Conservation (phyloP, 805 yeast species). For the Torulaspora indica region DNA sequence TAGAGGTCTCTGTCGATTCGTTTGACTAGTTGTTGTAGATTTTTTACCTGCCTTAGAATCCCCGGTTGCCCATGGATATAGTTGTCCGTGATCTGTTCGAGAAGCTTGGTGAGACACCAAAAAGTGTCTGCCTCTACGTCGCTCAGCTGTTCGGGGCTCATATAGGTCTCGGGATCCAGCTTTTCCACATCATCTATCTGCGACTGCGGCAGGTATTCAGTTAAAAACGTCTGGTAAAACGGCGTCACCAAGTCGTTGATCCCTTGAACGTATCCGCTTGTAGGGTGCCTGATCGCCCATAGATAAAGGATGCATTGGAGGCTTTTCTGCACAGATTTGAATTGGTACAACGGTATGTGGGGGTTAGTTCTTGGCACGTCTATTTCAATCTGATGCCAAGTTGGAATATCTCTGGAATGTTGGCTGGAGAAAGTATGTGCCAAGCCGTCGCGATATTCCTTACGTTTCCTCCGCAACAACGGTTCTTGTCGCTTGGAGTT, state of each 20-base stretch:
- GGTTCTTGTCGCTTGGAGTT: conserved; percentile 69
- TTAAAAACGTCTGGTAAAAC: conserved; percentile 78
- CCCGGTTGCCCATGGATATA: conserved; percentile 99
- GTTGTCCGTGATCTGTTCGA: conserved; percentile 94
- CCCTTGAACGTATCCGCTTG: conserved; percentile 97
- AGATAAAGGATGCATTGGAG: conserved; percentile 76
- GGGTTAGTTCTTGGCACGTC: conserved; percentile 96
- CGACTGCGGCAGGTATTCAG: conserved; percentile 50
- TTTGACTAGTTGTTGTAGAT: conserved; percentile 67
- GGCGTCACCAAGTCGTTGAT: conserved; percentile 93
- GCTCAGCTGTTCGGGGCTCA: conserved; percentile 57
- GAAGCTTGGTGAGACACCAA: conserved; percentile 88
- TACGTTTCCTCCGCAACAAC: conserved; percentile 71
- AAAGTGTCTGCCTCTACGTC: conserved; percentile 91
- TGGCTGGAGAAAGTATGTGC: conserved; percentile 51
- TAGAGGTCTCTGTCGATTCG: conserved; percentile 74
- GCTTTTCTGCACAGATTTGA: conserved; percentile 66
- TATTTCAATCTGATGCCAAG: conserved; percentile 94
- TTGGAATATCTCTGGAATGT: conserved; percentile 61
- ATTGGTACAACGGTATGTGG: conserved; percentile 65
- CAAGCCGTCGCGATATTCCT: conserved; percentile 77
- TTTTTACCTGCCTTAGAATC: conserved; percentile 82
- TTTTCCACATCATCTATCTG: conserved; percentile 46
- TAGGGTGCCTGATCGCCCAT: conserved; percentile 97
- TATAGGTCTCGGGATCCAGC: conserved; percentile 53